These are phyloP conservation scores for Claviceps fusiformis DNA, from an alignment of 2,329 filamentous ascomycete genomes.

Conservation along the genomic window DNA sequence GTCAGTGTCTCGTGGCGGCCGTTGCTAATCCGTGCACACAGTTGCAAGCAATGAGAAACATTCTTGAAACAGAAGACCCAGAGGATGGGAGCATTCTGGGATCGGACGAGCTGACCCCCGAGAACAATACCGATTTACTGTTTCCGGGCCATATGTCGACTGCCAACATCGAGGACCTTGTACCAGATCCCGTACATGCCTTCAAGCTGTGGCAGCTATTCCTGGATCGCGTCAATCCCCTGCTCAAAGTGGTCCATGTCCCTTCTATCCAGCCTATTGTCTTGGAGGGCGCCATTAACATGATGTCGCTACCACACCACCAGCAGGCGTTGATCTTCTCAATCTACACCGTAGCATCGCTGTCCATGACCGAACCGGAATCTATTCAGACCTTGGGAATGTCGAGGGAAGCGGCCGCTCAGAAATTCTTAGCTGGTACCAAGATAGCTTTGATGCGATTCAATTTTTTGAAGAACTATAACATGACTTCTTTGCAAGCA, in stretches of 20 bases:
- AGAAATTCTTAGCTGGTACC: constrained; percentile 37
- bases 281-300: constrained; percentile 45
- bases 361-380: constrained; percentile 42
- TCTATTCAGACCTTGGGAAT: constrained; percentile 38
- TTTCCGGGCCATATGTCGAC: constrained; percentile 27
- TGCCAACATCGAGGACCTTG: constrained; percentile 34
- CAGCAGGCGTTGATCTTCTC: constrained; percentile 49
- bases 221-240: constrained; percentile 59
- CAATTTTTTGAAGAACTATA: constrained; percentile 45
- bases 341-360: constrained; percentile 49
- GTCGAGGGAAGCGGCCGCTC: constrained; percentile 34
- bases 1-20: no score
- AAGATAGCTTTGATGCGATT: constrained; percentile 35
- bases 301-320: constrained; percentile 40
- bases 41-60: constrained; percentile 45
- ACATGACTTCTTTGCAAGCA: constrained; percentile 45
- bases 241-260: constrained; percentile 60
- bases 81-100: constrained; percentile 36
- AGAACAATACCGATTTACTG: constrained; percentile 38
- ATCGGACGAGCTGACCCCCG: constrained; percentile 35
- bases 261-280: constrained; percentile 54
- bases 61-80: constrained; percentile 35
- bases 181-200: constrained; percentile 52
- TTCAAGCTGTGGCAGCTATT: constrained; percentile 64
- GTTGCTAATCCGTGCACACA: constrained; percentile 15